A percentile compares a stretch with the other conserved stretches of the same genome.
These are phyloP conservation scores for Cudoniella acicularis DNA, from an alignment of 495 filamentous ascomycete species.

Conservation along the genomic window DNA sequence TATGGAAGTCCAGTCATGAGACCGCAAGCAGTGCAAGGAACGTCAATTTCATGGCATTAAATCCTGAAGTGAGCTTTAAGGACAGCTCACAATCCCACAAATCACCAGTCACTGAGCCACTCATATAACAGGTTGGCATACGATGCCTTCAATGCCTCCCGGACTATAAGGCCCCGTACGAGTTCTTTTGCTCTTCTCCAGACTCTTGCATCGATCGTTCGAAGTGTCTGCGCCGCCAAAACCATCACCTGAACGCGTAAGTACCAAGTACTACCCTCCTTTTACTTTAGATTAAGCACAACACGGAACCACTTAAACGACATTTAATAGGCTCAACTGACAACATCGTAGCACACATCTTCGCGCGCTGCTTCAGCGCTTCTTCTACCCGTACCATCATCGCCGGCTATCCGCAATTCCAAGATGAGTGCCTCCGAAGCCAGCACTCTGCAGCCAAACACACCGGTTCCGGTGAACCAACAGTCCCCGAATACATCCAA, in stretches of 20 bases:
- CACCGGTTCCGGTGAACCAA: slow-evolving; percentile 14
- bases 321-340: slow-evolving; percentile 15
- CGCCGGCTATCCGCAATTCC: slow-evolving; percentile 1
- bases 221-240: not conserved
- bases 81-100: slow-evolving; percentile 19
- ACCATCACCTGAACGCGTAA: slow-evolving; percentile 11
- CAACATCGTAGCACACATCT: slow-evolving; percentile 13
- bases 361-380: not conserved
- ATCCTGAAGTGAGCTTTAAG: slow-evolving; percentile 10
- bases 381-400: not conserved
- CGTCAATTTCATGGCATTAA: slow-evolving; percentile 5
- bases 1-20: not conserved
- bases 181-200: not conserved
- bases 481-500: slow-evolving; percentile 8
- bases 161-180: not conserved
- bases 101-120: slow-evolving; percentile 19
- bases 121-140: too few relatives aligned
- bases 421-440: slow-evolving; percentile 24
- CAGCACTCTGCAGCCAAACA: slow-evolving; percentile 19
- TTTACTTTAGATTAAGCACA: slow-evolving; percentile 6
- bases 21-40: not conserved
- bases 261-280: slow-evolving; percentile 3
- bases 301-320: slow-evolving; percentile 3
- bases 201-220: too few relatives aligned
- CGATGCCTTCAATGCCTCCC: slow-evolving; percentile 1